phyloP scores from a whole-genome alignment of 2,329 filamentous ascomycete species.

The Penicillium sp. region DNA sequence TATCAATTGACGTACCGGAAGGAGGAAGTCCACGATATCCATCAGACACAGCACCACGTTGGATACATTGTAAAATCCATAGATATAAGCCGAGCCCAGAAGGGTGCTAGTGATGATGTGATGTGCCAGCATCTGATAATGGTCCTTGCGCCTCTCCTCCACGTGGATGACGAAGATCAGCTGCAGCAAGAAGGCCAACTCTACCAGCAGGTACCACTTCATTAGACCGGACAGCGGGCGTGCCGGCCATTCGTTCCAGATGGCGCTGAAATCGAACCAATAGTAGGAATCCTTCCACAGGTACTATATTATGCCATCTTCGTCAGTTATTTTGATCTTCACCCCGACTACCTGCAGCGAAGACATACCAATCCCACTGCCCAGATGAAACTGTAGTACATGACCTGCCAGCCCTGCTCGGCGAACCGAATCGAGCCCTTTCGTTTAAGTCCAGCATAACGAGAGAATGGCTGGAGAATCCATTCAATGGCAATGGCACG shows the following conservation, averaged over 20 bases:
- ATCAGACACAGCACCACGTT: conserved; percentile 87
- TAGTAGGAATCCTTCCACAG: conserved; percentile 75
- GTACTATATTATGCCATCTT: conserved; percentile 55
- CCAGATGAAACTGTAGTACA: conserved; percentile 83
- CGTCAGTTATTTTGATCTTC: conserved; percentile 8
- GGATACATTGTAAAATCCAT: conserved; percentile 81
- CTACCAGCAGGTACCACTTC: conserved; percentile 87
- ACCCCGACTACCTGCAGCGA: not conserved
- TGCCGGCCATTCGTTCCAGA: conserved; percentile 84
- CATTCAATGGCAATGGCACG: conserved; percentile 86
- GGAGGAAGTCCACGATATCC: conserved; percentile 86
- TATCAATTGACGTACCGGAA: conserved; percentile 66
- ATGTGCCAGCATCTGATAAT: conserved; percentile 93
- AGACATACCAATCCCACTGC: conserved; percentile 71
- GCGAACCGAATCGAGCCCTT: conserved; percentile 82
- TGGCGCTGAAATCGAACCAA: conserved; percentile 69
- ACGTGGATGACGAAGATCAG: conserved; percentile 93
- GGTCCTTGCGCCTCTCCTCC: conserved; percentile 89
- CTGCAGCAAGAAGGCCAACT: conserved; percentile 91
- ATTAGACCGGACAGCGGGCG: conserved; percentile 69
- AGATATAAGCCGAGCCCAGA: conserved; percentile 78
- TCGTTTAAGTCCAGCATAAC: conserved; percentile 67
- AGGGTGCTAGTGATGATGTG: conserved; percentile 85
- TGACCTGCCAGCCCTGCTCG: conserved; percentile 86
- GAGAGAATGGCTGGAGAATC: conserved; percentile 73